Conservation (phyloP, 192 early-diverging fungal genomes). For the Kickxella alabastrina region DNA sequence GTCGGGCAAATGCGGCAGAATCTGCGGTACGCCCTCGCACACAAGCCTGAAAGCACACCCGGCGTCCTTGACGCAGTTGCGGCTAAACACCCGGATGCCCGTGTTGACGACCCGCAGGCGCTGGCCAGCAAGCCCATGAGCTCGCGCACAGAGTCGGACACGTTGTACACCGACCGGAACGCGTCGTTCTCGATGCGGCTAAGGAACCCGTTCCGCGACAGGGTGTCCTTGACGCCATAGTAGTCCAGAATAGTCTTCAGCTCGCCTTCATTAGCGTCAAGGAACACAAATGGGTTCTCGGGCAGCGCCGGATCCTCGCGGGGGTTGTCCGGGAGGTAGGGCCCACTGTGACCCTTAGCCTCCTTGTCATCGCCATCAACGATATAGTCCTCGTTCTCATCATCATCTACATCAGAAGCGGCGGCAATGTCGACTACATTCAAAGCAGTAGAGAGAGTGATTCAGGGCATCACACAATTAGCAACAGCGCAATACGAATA, state of each 20-base stretch:
- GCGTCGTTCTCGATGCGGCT: constrained; percentile 74
- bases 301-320: constrained; percentile 51
- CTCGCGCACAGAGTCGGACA: constrained; percentile 72
- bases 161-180: constrained; percentile 78
- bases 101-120: constrained; percentile 84
- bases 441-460: no score
- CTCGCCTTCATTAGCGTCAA: constrained; percentile 58
- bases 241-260: constrained; percentile 62
- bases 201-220: constrained; percentile 81
- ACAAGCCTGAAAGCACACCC: constrained; percentile 66
- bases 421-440: constrained; percentile 6
- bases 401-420: neutral
- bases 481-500: neutral
- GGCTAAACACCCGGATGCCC: constrained; percentile 83
- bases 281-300: constrained; percentile 88
- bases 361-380: constrained; percentile 10
- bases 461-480: neutral
- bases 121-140: constrained; percentile 61
- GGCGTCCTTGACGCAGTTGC: constrained; percentile 59
- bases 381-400: constrained; percentile 1
- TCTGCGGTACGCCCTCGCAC: constrained; percentile 62
- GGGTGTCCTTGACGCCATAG: constrained; percentile 70
- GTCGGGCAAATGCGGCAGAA: constrained; percentile 53
- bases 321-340: constrained; percentile 41
- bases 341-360: constrained; percentile 1